Evolutionary conservation across 805 yeast species (phyloP).

Genomic region (Suhomyces pyralidae): DNA sequence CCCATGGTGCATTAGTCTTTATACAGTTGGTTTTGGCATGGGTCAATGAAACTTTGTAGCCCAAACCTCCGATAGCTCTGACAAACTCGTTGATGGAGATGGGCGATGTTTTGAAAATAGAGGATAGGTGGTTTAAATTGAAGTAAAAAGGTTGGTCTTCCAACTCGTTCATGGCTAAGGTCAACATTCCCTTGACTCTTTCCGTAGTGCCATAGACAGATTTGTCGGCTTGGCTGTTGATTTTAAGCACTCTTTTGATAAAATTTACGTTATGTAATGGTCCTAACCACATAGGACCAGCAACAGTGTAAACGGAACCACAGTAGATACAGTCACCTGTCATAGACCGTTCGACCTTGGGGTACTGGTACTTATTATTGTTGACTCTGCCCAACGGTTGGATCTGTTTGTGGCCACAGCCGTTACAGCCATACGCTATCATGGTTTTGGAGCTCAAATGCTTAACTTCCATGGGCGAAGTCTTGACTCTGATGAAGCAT

Average conservation of each 20-base stretch:
- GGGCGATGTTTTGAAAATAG: conserved; percentile 75
- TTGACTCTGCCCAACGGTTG: conserved; percentile 74
- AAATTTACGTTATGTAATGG: conserved; percentile 69
- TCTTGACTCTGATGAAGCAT: conserved; percentile 71
- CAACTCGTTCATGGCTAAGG: conserved; percentile 74
- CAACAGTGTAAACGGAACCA: conserved; percentile 65
- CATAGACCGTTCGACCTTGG: conserved; percentile 16
- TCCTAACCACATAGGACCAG: conserved; percentile 93
- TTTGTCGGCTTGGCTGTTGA: conserved; percentile 49
- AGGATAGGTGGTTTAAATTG: conserved; percentile 71
- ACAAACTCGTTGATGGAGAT: conserved; percentile 71
- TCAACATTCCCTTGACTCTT: conserved; percentile 89
- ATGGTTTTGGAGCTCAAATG: conserved; percentile 72
- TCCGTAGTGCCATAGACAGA: conserved; percentile 72
- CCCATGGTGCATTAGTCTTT: conserved; percentile 90
- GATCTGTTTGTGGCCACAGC: conserved; percentile 69
- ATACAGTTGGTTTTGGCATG: conserved; percentile 85
- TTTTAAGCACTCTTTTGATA: conserved; percentile 57
- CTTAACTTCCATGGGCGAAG: conserved; percentile 81
- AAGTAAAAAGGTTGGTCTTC: conserved; percentile 67
- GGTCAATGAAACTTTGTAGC: conserved; percentile 78
- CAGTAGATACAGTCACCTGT: conserved; percentile 67
- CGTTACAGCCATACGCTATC: conserved; percentile 78
- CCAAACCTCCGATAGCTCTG: conserved; percentile 81
- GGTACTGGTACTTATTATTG: conserved; percentile 53